phyloP scores from a whole-genome alignment of 73 alveolate species.

The Paramecium primaurelia region DNA sequence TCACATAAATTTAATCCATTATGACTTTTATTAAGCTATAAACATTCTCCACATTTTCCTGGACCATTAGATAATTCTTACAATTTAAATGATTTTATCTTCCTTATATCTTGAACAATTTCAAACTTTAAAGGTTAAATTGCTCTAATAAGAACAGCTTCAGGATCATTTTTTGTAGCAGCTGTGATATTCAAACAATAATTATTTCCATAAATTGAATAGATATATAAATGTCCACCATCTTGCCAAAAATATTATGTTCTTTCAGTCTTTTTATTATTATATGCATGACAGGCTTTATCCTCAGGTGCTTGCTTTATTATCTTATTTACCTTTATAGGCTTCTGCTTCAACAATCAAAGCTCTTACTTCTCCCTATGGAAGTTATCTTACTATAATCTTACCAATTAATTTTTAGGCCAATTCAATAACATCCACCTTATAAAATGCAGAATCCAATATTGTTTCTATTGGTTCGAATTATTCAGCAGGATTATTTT shows the following conservation, averaged over 20 bases:
- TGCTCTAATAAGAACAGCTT: slow-evolving; percentile 49
- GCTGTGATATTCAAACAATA: slow-evolving; percentile 46
- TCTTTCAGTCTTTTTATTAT: slow-evolving; percentile 54
- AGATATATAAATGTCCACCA: slow-evolving; percentile 55
- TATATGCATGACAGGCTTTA: slow-evolving; percentile 61
- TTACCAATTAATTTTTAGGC: not conserved
- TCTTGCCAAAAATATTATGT: slow-evolving; percentile 59
- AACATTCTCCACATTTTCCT: not conserved
- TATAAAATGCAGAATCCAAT: not conserved
- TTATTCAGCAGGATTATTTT: not conserved
- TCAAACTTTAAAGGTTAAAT: slow-evolving; percentile 13
- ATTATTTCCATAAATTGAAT: slow-evolving; percentile 55
- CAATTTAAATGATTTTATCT: not conserved
- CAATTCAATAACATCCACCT: not conserved
- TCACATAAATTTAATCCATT: not conserved
- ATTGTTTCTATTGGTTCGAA: not conserved
- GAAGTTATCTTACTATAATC: not conserved
- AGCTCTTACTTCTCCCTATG: slow-evolving; percentile 32
- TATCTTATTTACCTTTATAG: not conserved
- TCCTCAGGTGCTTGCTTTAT: slow-evolving; percentile 49
- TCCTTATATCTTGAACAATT: not conserved
- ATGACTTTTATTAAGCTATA: not conserved
- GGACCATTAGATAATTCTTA: slow-evolving; percentile 11
- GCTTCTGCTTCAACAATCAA: slow-evolving; percentile 59
- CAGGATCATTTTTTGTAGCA: slow-evolving; percentile 40